Evolutionary conservation across 768 basidiomycete species (phyloP).

Genomic region (Amanita pallidorosea): DNA sequence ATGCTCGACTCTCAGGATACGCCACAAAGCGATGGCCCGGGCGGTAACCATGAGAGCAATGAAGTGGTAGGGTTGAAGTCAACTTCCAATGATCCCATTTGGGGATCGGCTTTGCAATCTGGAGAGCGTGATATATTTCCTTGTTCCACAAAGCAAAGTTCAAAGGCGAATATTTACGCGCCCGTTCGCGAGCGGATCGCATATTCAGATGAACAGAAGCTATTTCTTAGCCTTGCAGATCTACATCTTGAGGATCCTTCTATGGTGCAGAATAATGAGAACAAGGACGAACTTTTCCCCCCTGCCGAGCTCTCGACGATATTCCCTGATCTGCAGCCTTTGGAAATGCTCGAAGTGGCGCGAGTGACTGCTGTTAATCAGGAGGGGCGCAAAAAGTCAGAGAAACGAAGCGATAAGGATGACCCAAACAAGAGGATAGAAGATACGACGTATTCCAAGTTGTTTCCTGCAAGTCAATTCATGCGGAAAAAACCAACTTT

Average conservation of each 20-base stretch:
- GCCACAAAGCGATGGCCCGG: constrained; percentile 7
- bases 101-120: constrained; percentile 33
- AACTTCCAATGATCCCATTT: constrained; percentile 45
- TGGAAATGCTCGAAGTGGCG: constrained; percentile 42
- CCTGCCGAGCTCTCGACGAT: constrained; percentile 50
- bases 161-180: constrained; percentile 36
- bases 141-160: constrained; percentile 24
- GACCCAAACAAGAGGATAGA: constrained; percentile 71
- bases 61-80: constrained; percentile 35
- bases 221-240: constrained; percentile 38
- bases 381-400: constrained; percentile 42
- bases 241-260: constrained; percentile 15
- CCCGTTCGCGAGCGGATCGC: constrained; percentile 54
- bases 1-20: constrained; percentile 14
- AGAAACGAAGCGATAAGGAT: constrained; percentile 51
- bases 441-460: constrained; percentile 65
- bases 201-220: constrained; percentile 44
- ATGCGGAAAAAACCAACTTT: constrained; percentile 80
- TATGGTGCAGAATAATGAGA: constrained; percentile 17
- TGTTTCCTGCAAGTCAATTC: constrained; percentile 66
- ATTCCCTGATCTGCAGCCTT: constrained; percentile 75
- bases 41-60: constrained; percentile 4
- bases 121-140: constrained; percentile 23
- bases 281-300: constrained; percentile 14
- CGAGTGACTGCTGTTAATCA: constrained; percentile 16